Evolutionary conservation across 768 basidiomycete species (phyloP).

Genomic region (button mushroom (Agaricus bisporus)): DNA sequence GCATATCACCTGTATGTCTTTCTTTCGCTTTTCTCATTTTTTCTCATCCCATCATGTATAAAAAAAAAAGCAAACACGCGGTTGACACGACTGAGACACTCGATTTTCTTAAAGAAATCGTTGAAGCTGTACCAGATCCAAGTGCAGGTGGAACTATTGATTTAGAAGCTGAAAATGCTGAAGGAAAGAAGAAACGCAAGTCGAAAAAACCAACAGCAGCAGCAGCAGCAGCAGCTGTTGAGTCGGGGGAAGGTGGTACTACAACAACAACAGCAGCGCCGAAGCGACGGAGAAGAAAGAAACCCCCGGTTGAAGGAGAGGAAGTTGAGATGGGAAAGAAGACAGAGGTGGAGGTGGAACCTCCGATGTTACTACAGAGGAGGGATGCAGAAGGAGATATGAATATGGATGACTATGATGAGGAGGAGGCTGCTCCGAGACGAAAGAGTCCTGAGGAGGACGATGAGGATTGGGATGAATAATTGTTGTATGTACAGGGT

Average conservation of each 20-base stretch:
- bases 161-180: slow-evolving; percentile 53
- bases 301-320: slow-evolving; percentile 23
- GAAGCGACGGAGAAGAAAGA: slow-evolving; percentile 49
- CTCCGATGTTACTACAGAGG: slow-evolving; percentile 10
- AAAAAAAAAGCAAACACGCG: slow-evolving; percentile 72
- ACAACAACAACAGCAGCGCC: slow-evolving; percentile 21
- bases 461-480: slow-evolving; percentile 5
- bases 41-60: neutral
- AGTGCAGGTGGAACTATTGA: slow-evolving; percentile 77
- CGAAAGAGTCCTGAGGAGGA: slow-evolving; percentile 7
- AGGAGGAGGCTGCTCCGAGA: neutral
- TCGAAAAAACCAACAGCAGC: slow-evolving; percentile 35
- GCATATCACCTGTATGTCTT: slow-evolving; percentile 86
- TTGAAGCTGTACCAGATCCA: slow-evolving; percentile 81
- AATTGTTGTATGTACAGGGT: slow-evolving; percentile 3
- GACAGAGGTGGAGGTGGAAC: slow-evolving; percentile 3
- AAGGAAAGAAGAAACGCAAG: slow-evolving; percentile 56
- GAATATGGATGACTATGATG: slow-evolving; percentile 8
- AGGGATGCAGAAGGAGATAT: slow-evolving; percentile 10
- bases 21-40: neutral
- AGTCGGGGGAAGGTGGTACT: slow-evolving; percentile 14
- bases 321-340: slow-evolving; percentile 10
- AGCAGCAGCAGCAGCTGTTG: slow-evolving; percentile 22
- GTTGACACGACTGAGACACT: slow-evolving; percentile 83
- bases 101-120: slow-evolving; percentile 92